These are phyloP conservation scores for Leptographium radiaticola DNA, from an alignment of 2,329 filamentous ascomycete species.

Conservation along the genomic window DNA sequence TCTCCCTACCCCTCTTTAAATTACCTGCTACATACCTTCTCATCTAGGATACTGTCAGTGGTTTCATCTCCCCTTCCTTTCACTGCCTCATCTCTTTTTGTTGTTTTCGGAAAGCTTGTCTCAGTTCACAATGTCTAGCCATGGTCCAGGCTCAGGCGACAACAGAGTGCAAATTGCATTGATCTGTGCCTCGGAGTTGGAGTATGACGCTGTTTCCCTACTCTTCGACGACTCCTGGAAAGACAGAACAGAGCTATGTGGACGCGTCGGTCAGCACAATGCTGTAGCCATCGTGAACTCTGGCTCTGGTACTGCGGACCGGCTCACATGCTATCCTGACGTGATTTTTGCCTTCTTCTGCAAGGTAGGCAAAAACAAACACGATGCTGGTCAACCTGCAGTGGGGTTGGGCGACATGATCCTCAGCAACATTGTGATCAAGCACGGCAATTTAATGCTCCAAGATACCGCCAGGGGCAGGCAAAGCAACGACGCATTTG, in stretches of 20 bases:
- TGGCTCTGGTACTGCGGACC: neutral
- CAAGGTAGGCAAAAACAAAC: neutral
- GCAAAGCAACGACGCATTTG: neutral
- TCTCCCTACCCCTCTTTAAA: neutral
- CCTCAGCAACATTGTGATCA: neutral
- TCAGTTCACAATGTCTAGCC: neutral
- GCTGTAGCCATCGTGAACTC: neutral
- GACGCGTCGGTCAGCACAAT: neutral
- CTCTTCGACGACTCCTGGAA: neutral
- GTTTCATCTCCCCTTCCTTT: neutral
- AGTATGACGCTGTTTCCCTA: neutral
- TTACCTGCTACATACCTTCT: neutral
- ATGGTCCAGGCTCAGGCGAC: neutral
- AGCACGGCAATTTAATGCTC: neutral
- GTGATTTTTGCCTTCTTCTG: neutral
- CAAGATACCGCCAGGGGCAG: neutral
- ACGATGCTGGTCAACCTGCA: neutral
- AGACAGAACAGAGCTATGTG: neutral
- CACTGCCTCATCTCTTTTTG: neutral
- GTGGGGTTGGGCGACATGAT: neutral
- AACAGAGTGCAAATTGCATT: neutral
- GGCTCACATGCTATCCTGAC: neutral
- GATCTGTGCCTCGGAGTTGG: neutral
- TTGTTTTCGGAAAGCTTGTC: neutral
- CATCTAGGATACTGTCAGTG: neutral